Percentiles rank a stretch among this genome's conserved stretches.
These are phyloP conservation scores for Diaporthe aspalathi DNA, from an alignment of 2,329 filamentous ascomycete species.

Conservation along the genomic window DNA sequence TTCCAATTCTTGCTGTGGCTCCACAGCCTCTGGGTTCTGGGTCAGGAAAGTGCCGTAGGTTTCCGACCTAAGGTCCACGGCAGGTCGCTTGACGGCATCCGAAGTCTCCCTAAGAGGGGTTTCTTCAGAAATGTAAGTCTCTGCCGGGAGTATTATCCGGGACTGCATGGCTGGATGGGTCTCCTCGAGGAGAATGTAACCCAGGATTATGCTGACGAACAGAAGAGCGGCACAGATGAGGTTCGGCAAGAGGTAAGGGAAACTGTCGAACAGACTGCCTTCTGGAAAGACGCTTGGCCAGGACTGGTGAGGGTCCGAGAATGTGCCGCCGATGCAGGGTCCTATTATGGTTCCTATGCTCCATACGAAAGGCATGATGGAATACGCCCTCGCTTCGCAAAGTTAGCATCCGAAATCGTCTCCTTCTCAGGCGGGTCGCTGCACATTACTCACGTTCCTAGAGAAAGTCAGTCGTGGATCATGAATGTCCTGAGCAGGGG, in stretches of 20 bases:
- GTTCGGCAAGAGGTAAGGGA: slow-evolving; percentile 91
- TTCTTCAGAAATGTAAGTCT: slow-evolving; percentile 69
- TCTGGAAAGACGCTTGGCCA: slow-evolving; percentile 78
- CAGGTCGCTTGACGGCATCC: slow-evolving; percentile 77
- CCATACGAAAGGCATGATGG: slow-evolving; percentile 96
- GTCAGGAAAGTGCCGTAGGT: slow-evolving; percentile 79
- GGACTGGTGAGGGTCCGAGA: slow-evolving; percentile 80
- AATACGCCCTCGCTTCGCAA: slow-evolving; percentile 78
- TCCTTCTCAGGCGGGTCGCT: not conserved
- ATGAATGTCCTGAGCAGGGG: not conserved
- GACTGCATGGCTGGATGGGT: slow-evolving; percentile 87
- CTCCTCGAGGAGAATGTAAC: slow-evolving; percentile 86
- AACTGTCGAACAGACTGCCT: slow-evolving; percentile 77
- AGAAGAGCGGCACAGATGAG: slow-evolving; percentile 83
- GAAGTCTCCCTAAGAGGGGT: slow-evolving; percentile 82
- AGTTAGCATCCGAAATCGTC: slow-evolving; percentile 37
- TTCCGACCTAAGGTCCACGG: slow-evolving; percentile 80
- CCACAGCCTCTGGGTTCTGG: slow-evolving; percentile 56
- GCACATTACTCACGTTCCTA: slow-evolving; percentile 66
- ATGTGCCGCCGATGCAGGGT: slow-evolving; percentile 86
- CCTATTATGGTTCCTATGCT: slow-evolving; percentile 89
- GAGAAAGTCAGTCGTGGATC: slow-evolving; percentile 6
- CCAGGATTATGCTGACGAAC: slow-evolving; percentile 80
- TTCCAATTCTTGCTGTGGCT: slow-evolving; percentile 47
- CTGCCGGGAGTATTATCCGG: slow-evolving; percentile 57